These are phyloP conservation scores for Lentinula detonsa DNA, from an alignment of 768 basidiomycete genomes.

Conservation along the genomic window DNA sequence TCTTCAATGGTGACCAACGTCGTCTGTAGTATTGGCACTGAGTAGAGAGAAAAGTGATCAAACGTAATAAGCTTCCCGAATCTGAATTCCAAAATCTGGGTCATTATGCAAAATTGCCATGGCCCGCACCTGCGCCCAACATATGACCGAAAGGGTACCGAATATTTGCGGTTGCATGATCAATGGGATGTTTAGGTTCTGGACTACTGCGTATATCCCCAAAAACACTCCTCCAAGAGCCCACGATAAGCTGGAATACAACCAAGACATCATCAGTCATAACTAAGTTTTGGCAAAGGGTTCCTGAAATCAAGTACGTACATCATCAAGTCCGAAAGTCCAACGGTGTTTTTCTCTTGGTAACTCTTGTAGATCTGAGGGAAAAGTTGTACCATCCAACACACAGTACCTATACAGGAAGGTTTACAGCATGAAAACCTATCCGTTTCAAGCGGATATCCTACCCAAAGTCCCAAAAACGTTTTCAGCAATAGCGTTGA, in stretches of 20 bases:
- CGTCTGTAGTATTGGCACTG: constrained; percentile 67
- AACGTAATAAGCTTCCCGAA: background rate
- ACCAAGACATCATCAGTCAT: background rate
- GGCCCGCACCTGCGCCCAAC: constrained; percentile 56
- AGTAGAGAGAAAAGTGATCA: no score
- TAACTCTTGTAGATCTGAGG: constrained; percentile 75
- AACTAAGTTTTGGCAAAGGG: background rate
- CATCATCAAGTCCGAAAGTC: constrained; percentile 66
- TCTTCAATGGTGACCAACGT: constrained; percentile 27
- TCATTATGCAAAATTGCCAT: background rate
- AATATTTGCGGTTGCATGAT: constrained; percentile 66
- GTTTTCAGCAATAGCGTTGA: constrained; percentile 54
- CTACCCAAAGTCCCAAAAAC: constrained; percentile 64
- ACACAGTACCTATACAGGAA: constrained; percentile 43
- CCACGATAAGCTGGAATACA: constrained; percentile 48
- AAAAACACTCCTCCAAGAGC: constrained; percentile 51
- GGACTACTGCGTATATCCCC: constrained; percentile 62
- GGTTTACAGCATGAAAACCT: no score
- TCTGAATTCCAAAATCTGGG: background rate
- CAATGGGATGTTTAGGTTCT: constrained; percentile 66
- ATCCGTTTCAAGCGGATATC: background rate
- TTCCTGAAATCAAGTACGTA: constrained; percentile 13
- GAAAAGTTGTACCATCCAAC: constrained; percentile 62
- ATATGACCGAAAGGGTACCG: constrained; percentile 49
- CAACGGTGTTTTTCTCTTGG: constrained; percentile 58